Conservation (phyloP, 2,329 filamentous ascomycete species). For the Sporothrix pallida region DNA sequence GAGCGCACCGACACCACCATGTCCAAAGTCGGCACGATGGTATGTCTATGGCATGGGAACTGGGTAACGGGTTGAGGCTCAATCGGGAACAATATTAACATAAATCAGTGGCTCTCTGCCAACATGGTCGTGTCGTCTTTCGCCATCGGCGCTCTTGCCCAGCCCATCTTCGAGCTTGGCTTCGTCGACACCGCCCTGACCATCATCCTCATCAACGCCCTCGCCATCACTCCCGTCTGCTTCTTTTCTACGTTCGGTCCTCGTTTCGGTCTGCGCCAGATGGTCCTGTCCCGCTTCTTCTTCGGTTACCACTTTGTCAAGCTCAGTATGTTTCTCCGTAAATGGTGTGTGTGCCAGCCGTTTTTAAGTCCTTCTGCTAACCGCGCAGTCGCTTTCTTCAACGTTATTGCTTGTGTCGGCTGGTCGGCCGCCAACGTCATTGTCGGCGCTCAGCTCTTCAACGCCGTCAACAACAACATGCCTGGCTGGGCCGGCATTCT, state of each 20-base stretch:
- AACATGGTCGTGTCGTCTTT: conserved; percentile 81
- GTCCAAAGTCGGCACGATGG: conserved; percentile 73
- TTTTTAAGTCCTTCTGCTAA: neutral
- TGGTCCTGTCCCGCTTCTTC: conserved; percentile 65
- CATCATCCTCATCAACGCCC: conserved; percentile 75
- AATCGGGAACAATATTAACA: neutral
- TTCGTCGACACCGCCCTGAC: conserved; percentile 75
- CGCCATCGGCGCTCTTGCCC: conserved; percentile 73
- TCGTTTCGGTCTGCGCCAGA: conserved; percentile 64
- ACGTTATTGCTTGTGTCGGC: conserved; percentile 72
- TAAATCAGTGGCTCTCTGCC: conserved; percentile 70
- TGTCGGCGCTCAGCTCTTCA: conserved; percentile 77
- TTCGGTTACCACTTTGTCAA: conserved; percentile 69
- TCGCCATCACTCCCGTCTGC: conserved; percentile 63
- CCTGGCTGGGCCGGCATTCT: conserved; percentile 77
- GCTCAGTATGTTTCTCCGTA: conserved; percentile 57
- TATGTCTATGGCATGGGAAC: conserved; percentile 48
- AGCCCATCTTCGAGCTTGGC: conserved; percentile 71
- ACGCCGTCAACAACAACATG: conserved; percentile 72
- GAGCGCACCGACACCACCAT: conserved; percentile 70
- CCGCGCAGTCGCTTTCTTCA: conserved; percentile 68
- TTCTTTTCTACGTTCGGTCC: conserved; percentile 63
- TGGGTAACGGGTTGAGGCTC: no score
- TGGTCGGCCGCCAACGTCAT: conserved; percentile 81
- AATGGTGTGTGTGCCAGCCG: neutral